Base-by-base conservation (phyloP, 495 filamentous ascomycete genomes). In the Penicillium coffeae region DNA sequence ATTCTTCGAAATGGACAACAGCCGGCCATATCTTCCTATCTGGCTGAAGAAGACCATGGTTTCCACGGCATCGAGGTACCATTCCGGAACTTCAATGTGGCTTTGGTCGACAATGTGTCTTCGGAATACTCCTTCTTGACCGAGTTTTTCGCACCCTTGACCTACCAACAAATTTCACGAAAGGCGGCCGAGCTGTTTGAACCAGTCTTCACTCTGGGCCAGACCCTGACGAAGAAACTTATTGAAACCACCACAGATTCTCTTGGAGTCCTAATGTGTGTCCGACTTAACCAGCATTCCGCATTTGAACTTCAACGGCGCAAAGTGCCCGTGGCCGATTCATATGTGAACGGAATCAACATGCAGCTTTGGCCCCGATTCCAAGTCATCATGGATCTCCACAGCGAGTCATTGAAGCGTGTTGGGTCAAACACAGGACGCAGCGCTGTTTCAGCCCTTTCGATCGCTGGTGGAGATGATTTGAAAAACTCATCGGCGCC, bases 341-440 rank as follows among this genome's bases (percentile, higher is more conserved):
- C 81, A 21, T 97, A 97, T 63, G 85, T 96, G 58, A 98, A 97
- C 64, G 90, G 84, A 14, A 93, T 89, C 18, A 86, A 86, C 55
- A 97, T 98, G 92, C 82, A 89, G 7, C 82, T 98, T 4, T 98
- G 93, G 93, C 93, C 93, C 3, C 85, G 90, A 21, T 89, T 98
- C 62, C 94, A 97, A 69, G 78, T 86, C 18, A 82, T 93, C 59
- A 95, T 97, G 84, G 89, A 95, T 56, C 74, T 82, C n/a, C 93
- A 97, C 61, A 85, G 85, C 68, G 89, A 95, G 34, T 92, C 88
- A 9, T 75, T 97, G 16, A 84, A 83, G 35, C 76, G 75, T 34
- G 72, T 76, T 41, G 75, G 81, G 10, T 61, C 75, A 7, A 72
- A 78, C 9, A 71, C 78, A 21, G 69, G 72, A 36, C 65, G 79